Evolutionary conservation across 2,329 filamentous ascomycete species (phyloP), one percentile per base, ranked within the genome.

Genomic region (Metarhizium anisopliae): DNA sequence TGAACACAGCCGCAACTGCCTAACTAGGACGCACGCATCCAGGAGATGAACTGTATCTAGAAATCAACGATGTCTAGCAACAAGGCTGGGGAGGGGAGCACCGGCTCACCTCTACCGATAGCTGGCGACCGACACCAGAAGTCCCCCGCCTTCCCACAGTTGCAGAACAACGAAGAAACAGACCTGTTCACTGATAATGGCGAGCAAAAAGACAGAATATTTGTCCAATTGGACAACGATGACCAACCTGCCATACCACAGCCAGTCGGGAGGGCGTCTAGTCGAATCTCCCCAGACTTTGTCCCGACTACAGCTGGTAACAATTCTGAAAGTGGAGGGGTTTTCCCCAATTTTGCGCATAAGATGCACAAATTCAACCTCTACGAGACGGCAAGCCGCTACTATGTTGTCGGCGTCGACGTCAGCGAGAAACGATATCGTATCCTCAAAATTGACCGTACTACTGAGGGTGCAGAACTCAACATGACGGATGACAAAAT

Each of bases 331-430:
- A 59, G 61, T 18, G 67, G 68, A 16, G 67, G 64, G 14, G 62
- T 63, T 1, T 63, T 64, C 5, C 68, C 73, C 54, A 71, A 74
- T 25, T 62, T 75, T 18, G 69, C 77, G 49, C 79, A 80, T 70
- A 82, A 81, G 68, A 96, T 99, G 90, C 91, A 96, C 76, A 95
- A 94, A 66, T 97, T 96, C 71, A 94, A 89, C n/a, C 75, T 99
- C 25, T 97, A 99, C 71, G 94, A 99, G 74, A 99, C 94, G 3
- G 89, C 90, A 13, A 90, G 86, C 55, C 83, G 90, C 53, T 99
- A 94, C 71, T 99, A 96, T 70, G 87, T 99, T 60, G 90, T 97
- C 18, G 94, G 94, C 14, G 88, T 89, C 53, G 94, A 99, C 68
- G 84, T 96, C 55, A 86, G 90, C 62, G 94, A 97, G 70, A 87